phyloP scores from a whole-genome alignment of 495 filamentous ascomycete species.

The Aspergillus avenaceus region DNA sequence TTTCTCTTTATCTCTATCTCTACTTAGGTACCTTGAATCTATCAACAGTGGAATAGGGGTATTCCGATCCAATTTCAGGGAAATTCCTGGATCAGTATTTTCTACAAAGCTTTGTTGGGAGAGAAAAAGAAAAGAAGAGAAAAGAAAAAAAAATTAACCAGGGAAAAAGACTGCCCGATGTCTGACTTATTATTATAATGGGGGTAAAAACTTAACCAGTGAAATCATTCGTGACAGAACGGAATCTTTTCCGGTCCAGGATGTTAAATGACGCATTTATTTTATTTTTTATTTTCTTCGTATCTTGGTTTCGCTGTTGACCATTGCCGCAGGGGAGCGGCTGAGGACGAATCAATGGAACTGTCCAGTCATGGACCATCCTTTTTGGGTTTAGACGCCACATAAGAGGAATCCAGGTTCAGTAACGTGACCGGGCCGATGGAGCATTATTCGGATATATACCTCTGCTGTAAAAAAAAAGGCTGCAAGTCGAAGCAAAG shows the following conservation, averaged over 20 bases:
- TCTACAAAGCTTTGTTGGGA: no score
- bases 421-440: slow-evolving; percentile 33
- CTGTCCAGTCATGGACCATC: neutral
- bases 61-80: no score
- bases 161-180: no score
- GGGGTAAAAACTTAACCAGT: no score
- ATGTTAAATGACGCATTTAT: slow-evolving; percentile 3
- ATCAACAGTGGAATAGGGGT: no score
- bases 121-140: no score
- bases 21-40: no score
- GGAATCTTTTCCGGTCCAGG: slow-evolving; percentile 4
- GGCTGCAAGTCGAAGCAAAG: neutral
- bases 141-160: no score
- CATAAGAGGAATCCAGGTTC: slow-evolving; percentile 1
- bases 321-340: neutral
- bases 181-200: no score
- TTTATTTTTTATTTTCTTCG: neutral
- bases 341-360: neutral
- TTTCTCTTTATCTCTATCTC: no score
- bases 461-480: neutral
- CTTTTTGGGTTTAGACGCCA: neutral
- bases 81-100: no score
- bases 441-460: slow-evolving; percentile 8
- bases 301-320: no score
- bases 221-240: neutral